phyloP scores from a whole-genome alignment of 768 basidiomycete genomes.

The Phlebiopsis flavidoalba region DNA sequence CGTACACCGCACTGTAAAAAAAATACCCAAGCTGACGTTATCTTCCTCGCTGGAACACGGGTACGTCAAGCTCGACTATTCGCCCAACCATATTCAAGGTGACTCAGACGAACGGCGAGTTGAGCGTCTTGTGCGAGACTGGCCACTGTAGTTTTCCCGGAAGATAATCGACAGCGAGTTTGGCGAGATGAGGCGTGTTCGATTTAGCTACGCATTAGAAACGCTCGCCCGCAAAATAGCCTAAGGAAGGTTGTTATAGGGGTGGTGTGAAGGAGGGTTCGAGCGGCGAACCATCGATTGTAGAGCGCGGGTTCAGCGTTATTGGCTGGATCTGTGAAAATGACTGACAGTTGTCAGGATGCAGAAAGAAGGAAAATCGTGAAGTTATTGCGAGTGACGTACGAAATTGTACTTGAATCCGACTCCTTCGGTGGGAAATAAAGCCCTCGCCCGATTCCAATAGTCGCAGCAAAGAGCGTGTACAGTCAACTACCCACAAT shows the following conservation, averaged over 20 bases:
- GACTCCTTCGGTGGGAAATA: constrained; percentile 65
- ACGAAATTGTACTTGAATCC: constrained; percentile 71
- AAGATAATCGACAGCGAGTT: neutral
- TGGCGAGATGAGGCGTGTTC: constrained; percentile 42
- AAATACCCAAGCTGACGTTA: constrained; percentile 55
- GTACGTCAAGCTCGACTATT: constrained; percentile 44
- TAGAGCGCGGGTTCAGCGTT: constrained; percentile 50
- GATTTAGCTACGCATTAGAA: too few relatives aligned
- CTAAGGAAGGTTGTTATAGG: constrained; percentile 61
- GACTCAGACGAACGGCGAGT: too few relatives aligned
- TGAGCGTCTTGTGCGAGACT: too few relatives aligned
- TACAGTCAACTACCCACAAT: constrained; percentile 66
- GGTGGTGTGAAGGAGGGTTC: constrained; percentile 41
- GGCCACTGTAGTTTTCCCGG: neutral
- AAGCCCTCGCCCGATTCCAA: constrained; percentile 48
- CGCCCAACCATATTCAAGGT: constrained; percentile 5
- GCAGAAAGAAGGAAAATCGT: too few relatives aligned
- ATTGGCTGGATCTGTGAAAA: constrained; percentile 55
- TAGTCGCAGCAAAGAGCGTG: constrained; percentile 51
- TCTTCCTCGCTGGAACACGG: too few relatives aligned
- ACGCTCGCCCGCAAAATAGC: constrained; percentile 59
- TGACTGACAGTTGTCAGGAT: too few relatives aligned
- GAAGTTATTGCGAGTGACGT: neutral
- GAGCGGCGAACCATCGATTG: constrained; percentile 47
- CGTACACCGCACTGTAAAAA: constrained; percentile 59